Evolutionary conservation across 345 rosid genomes (phyloP).

Genomic region (Limnanthes douglasii): DNA sequence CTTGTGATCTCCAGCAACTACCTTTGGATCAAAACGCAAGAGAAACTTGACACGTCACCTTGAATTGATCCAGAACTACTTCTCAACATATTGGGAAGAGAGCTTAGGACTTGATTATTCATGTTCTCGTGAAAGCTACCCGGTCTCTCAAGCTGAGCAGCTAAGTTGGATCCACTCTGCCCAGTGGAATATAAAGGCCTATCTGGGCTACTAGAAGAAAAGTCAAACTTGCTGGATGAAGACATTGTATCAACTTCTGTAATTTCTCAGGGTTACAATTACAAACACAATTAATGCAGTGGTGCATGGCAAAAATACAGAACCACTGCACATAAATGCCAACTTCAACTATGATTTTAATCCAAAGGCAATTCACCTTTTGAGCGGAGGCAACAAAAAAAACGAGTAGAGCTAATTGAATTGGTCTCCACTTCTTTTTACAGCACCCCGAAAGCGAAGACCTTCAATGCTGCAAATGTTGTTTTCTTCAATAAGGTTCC

Average conservation of each 20-base stretch:
- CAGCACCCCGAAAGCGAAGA: too few relatives aligned
- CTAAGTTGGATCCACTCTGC: conserved; percentile 68
- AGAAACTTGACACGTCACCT: conserved; percentile 55
- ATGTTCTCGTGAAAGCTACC: conserved; percentile 70
- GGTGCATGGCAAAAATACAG: conserved; percentile 53
- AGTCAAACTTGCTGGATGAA: conserved; percentile 75
- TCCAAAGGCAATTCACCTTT: conserved; percentile 13
- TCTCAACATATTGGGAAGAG: conserved; percentile 55
- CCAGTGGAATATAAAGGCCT: conserved; percentile 54
- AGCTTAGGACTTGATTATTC: conserved; percentile 53
- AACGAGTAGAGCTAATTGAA: too few relatives aligned
- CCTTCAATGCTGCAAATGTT: too few relatives aligned
- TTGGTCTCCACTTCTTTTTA: too few relatives aligned
- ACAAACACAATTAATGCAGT: conserved; percentile 32
- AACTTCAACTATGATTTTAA: conserved; percentile 13
- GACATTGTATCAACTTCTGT: conserved; percentile 50
- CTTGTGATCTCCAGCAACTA: conserved; percentile 59
- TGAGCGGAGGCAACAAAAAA: conserved; percentile 6
- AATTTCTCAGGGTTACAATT: conserved; percentile 32
- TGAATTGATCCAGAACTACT: conserved; percentile 45
- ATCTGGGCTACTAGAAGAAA: conserved; percentile 75
- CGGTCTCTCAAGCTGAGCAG: conserved; percentile 68
- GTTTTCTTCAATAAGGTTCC: too few relatives aligned
- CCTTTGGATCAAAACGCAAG: conserved; percentile 66
- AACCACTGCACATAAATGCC: conserved; percentile 36